Evolutionary conservation across 768 basidiomycete genomes (phyloP).

Genomic region (Pisolithus microcarpus): DNA sequence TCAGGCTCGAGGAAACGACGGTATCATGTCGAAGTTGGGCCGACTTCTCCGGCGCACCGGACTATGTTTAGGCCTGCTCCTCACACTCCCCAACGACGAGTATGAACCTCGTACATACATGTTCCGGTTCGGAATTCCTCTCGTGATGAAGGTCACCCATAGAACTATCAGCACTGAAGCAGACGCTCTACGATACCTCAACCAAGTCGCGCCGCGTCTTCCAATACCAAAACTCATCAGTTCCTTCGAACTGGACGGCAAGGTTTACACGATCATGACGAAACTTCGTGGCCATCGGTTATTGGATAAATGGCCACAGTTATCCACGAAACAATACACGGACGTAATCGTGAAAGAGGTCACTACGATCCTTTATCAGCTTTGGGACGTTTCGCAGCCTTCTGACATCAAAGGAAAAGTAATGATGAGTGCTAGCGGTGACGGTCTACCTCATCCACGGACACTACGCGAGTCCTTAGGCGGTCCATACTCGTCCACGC

Average conservation of each 20-base stretch:
- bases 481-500: constrained; percentile 14
- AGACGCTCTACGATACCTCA: constrained; percentile 16
- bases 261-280: constrained; percentile 18
- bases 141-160: constrained; percentile 12
- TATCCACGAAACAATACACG: constrained; percentile 4
- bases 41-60: background rate
- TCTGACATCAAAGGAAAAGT: constrained; percentile 8
- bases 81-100: constrained; percentile 3
- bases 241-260: constrained; percentile 9
- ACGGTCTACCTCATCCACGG: constrained; percentile 16
- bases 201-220: constrained; percentile 8
- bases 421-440: constrained; percentile 20
- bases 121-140: constrained; percentile 16
- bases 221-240: constrained; percentile 18
- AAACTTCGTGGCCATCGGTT: constrained; percentile 12
- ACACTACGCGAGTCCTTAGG: constrained; percentile 6
- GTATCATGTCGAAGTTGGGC: background rate
- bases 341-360: background rate
- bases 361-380: constrained; percentile 6
- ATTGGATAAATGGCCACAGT: constrained; percentile 4
- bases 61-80: background rate
- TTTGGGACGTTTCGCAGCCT: constrained; percentile 18
- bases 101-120: constrained; percentile 5
- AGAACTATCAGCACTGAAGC: constrained; percentile 14
- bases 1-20: background rate